phyloP scores from a whole-genome alignment of 352 stramenopile species.

The Pythium plurisporium region DNA sequence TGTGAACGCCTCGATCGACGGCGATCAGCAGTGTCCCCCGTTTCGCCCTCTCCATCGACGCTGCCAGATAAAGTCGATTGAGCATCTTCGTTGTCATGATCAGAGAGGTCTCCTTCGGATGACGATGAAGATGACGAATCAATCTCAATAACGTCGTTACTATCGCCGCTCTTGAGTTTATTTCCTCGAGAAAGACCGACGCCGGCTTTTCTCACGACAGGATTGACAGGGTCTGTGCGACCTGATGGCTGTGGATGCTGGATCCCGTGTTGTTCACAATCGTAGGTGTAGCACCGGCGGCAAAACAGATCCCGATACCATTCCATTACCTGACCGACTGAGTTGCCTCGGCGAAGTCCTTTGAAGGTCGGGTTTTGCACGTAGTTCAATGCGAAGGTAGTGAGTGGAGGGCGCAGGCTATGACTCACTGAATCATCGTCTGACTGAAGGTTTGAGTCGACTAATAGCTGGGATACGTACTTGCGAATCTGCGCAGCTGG shows the following conservation, averaged over 20 bases:
- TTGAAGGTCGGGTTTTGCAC: conserved; percentile 21
- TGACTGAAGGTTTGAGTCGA: not conserved
- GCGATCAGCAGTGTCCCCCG: not conserved
- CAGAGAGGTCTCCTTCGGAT: conserved; percentile 2
- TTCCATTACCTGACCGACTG: conserved; percentile 61
- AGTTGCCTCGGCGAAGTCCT: conserved; percentile 34
- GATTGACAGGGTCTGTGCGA: conserved; percentile 55
- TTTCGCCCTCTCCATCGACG: conserved; percentile 4
- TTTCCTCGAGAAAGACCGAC: conserved; percentile 4
- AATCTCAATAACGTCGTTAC: conserved; percentile 20
- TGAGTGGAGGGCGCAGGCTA: conserved; percentile 24
- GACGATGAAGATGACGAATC: conserved; percentile 27
- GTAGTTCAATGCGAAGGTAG: conserved; percentile 58
- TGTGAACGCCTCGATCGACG: conserved; percentile 57
- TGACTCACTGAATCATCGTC: not conserved
- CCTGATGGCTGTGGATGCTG: conserved; percentile 44
- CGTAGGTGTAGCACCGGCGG: conserved; percentile 86
- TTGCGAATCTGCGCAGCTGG: not conserved
- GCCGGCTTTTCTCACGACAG: conserved; percentile 34
- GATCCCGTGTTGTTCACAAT: conserved; percentile 88
- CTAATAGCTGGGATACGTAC: conserved; percentile 3
- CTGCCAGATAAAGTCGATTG: conserved; percentile 15
- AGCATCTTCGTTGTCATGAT: conserved; percentile 8
- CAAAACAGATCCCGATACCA: conserved; percentile 88
- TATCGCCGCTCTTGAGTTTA: not conserved